A percentile compares a stretch with the other conserved stretches of the same genome.
Evolutionary conservation across 1,284 basidiomycete genomes (phyloP).

Genomic region (Ganoderma meredithae): DNA sequence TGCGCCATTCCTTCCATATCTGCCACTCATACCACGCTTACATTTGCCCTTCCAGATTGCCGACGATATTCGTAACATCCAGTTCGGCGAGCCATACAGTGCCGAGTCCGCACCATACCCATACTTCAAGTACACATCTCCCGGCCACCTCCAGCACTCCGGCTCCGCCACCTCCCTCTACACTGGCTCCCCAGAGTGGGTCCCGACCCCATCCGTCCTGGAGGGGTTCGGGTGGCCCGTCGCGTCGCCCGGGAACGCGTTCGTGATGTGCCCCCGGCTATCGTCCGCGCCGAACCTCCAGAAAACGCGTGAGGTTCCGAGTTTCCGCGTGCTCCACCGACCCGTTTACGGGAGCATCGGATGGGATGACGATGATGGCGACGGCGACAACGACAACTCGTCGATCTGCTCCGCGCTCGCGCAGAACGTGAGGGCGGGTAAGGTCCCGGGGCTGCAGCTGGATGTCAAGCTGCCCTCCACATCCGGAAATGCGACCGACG

Average conservation of each 20-base stretch:
- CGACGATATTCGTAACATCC: neutral
- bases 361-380: neutral
- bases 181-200: neutral
- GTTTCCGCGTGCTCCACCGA: neutral
- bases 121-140: slow-evolving; percentile 21
- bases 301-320: neutral
- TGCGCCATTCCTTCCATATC: neutral
- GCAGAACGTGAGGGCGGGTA: neutral
- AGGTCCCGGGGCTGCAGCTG: neutral
- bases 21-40: neutral
- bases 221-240: neutral
- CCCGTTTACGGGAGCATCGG: neutral
- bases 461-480: neutral
- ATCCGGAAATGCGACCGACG: too few relatives aligned
- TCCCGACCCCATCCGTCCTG: neutral
- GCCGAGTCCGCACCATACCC: neutral
- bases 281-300: neutral
- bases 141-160: slow-evolving; percentile 4
- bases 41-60: neutral
- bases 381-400: neutral
- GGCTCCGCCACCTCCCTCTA: neutral
- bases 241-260: neutral
- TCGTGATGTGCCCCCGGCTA: neutral
- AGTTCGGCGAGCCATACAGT: slow-evolving; percentile 14
- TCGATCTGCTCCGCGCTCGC: slow-evolving; percentile 1